Base-by-base conservation (phyloP, 202 grass and related monocot species). In the Bolboschoenoplectus hybrid region DNA sequence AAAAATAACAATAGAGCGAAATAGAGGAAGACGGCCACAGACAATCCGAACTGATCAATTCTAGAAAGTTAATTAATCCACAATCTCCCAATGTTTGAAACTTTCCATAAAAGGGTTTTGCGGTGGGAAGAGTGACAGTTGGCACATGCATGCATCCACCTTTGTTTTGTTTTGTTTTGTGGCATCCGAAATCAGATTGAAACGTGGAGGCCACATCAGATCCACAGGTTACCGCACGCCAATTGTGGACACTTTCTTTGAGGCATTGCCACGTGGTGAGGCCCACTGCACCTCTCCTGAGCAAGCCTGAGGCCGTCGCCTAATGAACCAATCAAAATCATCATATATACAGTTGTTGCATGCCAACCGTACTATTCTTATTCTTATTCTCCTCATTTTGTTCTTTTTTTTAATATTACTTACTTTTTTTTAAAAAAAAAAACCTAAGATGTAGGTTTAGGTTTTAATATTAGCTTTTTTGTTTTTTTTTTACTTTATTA, bases 201-300 rank as follows among this genome's bases (percentile, higher is more conserved):
- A 66, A 61, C 36, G 52, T 60, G 75, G 43, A 9, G 19, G 20
- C 40, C 39, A 82, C 58, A 82, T 63, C 5, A 35, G 58, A 46
- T 64, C 45, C 45, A 69, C 9, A 35, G 1, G 7, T 81, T 40
- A 53, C 7, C 17, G 32, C 81, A 83, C 2, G 26, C 36, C 44
- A 26, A 26, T 64, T 51, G 20, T 38, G 38, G 26, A 26, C 26
- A 0, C 39, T 57, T 68, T 68, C 81, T 67, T 83, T 82, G 35
- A 52, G 43, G 60, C 2, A 49, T 0, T 83, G 81, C 63, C 81
- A 83, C 60, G 81, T 83, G 80, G 60, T 82, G 81, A 83, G 81
- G 40, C 43, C 81, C 81, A 83, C 62, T 50, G 1, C 10, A 10
- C 10, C 52, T 19, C 19, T 34, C 51, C 12, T 2, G 51, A 12